phyloP scores from a whole-genome alignment of 2,329 filamentous ascomycete species.

The Sporothrix inflata region DNA sequence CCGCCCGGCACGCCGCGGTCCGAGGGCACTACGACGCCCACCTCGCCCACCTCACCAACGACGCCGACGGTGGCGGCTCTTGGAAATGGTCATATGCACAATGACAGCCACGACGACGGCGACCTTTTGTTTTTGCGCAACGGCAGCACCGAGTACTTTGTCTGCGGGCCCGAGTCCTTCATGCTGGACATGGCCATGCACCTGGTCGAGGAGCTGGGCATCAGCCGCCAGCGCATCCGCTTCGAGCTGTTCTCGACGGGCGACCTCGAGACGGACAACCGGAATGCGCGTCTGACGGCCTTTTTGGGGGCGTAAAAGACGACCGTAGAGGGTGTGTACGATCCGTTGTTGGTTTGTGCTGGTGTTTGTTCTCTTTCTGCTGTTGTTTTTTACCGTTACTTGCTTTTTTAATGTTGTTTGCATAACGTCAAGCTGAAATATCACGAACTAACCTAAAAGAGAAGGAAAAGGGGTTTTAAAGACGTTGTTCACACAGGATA shows the following conservation, averaged over 20 bases:
- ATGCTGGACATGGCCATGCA: constrained; percentile 55
- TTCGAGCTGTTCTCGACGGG: constrained; percentile 54
- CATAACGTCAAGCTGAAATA: not conserved
- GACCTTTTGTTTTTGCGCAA: constrained; percentile 52
- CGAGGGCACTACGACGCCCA: constrained; percentile 22
- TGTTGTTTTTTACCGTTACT: not conserved
- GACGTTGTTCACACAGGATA: constrained; percentile 2
- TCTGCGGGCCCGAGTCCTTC: constrained; percentile 59
- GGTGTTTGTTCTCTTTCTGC: not conserved
- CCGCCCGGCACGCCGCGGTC: constrained; percentile 7
- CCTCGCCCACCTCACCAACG: constrained; percentile 26
- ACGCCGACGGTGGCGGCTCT: no score
- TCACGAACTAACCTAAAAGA: not conserved
- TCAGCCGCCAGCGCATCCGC: constrained; percentile 46
- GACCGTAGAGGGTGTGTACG: not conserved
- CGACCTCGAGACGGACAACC: constrained; percentile 35
- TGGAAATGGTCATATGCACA: constrained; percentile 47
- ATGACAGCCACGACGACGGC: constrained; percentile 37
- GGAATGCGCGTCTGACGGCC: constrained; percentile 28
- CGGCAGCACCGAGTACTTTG: constrained; percentile 55
- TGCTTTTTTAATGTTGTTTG: not conserved
- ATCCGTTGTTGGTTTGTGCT: not conserved
- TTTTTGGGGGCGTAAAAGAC: not conserved
- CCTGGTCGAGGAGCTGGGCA: constrained; percentile 45
- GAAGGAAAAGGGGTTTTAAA: not conserved